These are phyloP conservation scores for Rhizophagus clarus DNA, from an alignment of 192 early-diverging fungal species.

Conservation along the genomic window DNA sequence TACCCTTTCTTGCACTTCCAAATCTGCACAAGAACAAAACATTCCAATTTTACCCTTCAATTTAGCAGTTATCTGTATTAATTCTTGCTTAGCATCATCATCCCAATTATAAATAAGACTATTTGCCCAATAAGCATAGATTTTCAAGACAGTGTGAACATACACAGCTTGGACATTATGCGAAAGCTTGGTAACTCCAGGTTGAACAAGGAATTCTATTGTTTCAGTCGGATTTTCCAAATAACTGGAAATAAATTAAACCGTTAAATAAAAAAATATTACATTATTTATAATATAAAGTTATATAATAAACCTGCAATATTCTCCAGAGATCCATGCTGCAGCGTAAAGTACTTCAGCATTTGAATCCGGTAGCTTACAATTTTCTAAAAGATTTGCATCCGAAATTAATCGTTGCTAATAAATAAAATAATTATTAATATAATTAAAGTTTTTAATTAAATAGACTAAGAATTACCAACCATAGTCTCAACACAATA, in stretches of 20 bases:
- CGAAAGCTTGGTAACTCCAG: constrained; percentile 52
- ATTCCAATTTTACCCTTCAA: constrained; percentile 51
- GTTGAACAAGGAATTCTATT: constrained; percentile 47
- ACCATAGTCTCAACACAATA: constrained; percentile 79
- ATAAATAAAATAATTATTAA: background rate
- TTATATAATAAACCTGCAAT: constrained; percentile 55
- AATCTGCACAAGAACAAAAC: constrained; percentile 55
- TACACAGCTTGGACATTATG: constrained; percentile 65
- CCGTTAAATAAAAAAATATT: background rate
- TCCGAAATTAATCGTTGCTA: constrained; percentile 75
- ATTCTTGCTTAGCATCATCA: constrained; percentile 48
- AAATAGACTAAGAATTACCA: background rate
- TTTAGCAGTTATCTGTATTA: constrained; percentile 48
- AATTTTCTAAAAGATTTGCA: constrained; percentile 58
- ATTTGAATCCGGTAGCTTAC: constrained; percentile 62
- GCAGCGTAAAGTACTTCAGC: constrained; percentile 80
- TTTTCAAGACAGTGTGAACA: constrained; percentile 72
- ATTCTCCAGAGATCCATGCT: constrained; percentile 92
- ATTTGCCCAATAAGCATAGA: constrained; percentile 65
- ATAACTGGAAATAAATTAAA: constrained; percentile 32
- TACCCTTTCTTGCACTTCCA: constrained; percentile 84
- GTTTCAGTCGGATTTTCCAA: constrained; percentile 41
- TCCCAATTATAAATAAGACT: constrained; percentile 55
- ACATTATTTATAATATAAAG: background rate
- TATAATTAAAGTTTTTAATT: too few relatives aligned